Evolutionary conservation across 2,329 filamentous ascomycete genomes (phyloP), one percentile per base, ranked within the genome.

Genomic region (Coniochaeta sp.): DNA sequence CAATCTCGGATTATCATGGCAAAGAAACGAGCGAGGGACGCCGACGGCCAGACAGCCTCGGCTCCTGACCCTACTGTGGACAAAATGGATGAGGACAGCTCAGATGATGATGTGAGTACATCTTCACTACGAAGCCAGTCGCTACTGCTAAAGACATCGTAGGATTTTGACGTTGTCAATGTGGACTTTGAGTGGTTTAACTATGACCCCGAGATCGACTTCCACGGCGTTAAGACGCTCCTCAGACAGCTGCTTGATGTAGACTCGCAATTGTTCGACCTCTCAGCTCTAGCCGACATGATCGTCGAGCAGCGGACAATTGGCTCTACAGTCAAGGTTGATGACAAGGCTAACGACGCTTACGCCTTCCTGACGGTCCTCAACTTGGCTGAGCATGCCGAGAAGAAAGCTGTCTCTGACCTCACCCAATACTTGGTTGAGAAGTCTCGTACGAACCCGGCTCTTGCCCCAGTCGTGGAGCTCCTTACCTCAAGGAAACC

Each of bases 181-280:
- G 92, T 98, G 61, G 93, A 98, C 65, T 99, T 99, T 70, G 95
- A 99, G 78, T 98, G 92, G 90, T 99, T 98, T 79, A 96, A 97
- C 76, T 96, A 93, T 63, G 89, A 95, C 68, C 82, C 90, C 1
- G 86, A 89, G 8, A 83, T 96, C 68, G 95, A 99, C 75, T 98
- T 98, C 75, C 93, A 98, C 75, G 95, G 95, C 61, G 84, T 96
- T 67, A 97, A 97, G 74, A 89, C 86, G 10, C 85, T 99, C 8
- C 76, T 97, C 62, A 89, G 93, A 62, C 95, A 99, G 74, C 85
- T 99, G 47, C 88, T 99, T 73, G 95, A 98, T 73, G 85, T 90
- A 59, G 95, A 99, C 76, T 83, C 89, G 55, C 83, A 88, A 62
- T 81, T 96, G 32, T 91, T 97, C 78, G 89, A 98, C 74, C 83